Evolutionary conservation across 2,329 filamentous ascomycete species (phyloP).

Genomic region (Pochonia chlamydosporia): DNA sequence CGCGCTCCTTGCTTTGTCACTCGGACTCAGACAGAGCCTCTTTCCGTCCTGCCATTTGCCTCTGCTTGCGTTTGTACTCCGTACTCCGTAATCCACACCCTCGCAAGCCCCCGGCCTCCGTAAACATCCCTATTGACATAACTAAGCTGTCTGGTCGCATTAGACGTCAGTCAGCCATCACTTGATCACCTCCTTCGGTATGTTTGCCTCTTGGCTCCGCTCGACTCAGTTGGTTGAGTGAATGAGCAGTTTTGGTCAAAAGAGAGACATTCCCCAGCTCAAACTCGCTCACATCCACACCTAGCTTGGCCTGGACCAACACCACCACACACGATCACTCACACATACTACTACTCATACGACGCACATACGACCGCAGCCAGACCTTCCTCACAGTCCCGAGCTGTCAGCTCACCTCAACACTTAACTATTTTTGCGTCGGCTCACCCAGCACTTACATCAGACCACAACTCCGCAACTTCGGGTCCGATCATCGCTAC

Average conservation of each 20-base stretch:
- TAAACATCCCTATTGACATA: background rate
- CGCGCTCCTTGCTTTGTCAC: background rate
- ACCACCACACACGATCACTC: background rate
- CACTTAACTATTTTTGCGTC: background rate
- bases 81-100: background rate
- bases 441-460: constrained; percentile 1
- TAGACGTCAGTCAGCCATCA: background rate
- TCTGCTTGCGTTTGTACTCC: background rate
- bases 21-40: too few relatives aligned
- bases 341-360: background rate
- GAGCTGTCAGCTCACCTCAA: constrained; percentile 2
- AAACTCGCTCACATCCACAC: background rate
- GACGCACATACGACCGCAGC: background rate
- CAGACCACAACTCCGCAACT: constrained; percentile 4
- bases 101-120: background rate
- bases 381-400: background rate
- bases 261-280: background rate
- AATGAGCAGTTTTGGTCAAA: too few relatives aligned
- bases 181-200: background rate
- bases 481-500: background rate
- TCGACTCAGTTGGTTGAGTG: background rate
- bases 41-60: too few relatives aligned
- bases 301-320: too few relatives aligned
- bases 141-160: background rate
- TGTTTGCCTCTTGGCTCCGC: background rate